phyloP scores from a whole-genome alignment of 164 flowering plant species.

The Euptelea pleiosperma region DNA sequence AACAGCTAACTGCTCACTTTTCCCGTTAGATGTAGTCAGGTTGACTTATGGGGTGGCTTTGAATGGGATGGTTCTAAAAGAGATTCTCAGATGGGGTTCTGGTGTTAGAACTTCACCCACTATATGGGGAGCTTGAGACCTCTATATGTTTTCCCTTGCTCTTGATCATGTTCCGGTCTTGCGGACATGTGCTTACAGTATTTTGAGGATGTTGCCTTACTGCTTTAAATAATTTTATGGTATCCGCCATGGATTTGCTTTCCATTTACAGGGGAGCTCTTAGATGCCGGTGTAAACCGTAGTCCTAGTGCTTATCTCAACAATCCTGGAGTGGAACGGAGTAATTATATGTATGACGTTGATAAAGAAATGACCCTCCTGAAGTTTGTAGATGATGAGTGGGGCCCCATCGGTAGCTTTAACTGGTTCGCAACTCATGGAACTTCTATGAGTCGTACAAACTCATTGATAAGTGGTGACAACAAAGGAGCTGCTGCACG shows the following conservation, averaged over 20 bases:
- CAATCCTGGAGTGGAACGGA: conserved; percentile 76
- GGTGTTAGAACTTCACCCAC: too few relatives aligned
- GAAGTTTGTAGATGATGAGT: conserved; percentile 88
- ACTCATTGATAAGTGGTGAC: conserved; percentile 93
- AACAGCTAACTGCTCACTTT: too few relatives aligned
- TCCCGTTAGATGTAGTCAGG: too few relatives aligned
- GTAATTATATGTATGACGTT: conserved; percentile 80
- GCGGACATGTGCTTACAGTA: too few relatives aligned
- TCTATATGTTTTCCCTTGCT: too few relatives aligned
- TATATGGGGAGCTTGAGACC: too few relatives aligned
- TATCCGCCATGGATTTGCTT: conserved; percentile 3
- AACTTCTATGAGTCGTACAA: conserved; percentile 98
- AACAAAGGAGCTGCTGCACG: conserved; percentile 99
- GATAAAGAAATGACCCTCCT: conserved; percentile 97
- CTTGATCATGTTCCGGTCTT: too few relatives aligned
- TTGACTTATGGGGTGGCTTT: too few relatives aligned
- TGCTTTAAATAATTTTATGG: neutral
- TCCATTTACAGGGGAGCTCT: conserved; percentile 65
- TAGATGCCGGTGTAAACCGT: conserved; percentile 89
- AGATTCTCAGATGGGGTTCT: too few relatives aligned
- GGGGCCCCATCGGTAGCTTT: conserved; percentile 98
- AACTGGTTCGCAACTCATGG: conserved; percentile 99
- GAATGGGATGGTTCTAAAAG: too few relatives aligned
- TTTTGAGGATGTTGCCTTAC: too few relatives aligned
- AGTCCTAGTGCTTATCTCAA: conserved; percentile 98